Conservation (phyloP, 78 protist species). For the Neovahlkampfia damariscottae region DNA sequence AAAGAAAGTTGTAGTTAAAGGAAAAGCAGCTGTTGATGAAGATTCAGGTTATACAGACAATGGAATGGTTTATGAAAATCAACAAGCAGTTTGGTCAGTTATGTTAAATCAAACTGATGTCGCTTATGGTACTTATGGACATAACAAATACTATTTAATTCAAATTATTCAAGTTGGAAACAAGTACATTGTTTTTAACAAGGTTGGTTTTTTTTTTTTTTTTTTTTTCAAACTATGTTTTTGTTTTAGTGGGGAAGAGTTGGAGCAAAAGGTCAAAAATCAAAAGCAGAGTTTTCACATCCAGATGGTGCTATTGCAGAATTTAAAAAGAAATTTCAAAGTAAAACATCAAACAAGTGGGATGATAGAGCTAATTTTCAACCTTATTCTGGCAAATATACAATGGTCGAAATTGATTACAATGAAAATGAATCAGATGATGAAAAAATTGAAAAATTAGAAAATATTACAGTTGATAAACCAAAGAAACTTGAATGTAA, state of each 20-base stretch:
- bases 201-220: no score
- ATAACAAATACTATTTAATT: conserved; percentile 67
- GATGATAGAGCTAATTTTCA: conserved; percentile 15
- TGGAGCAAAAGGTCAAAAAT: conserved; percentile 7
- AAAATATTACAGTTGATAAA: neutral
- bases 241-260: conserved; percentile 77
- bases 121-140: conserved; percentile 6
- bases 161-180: conserved; percentile 51
- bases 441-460: conserved; percentile 1
- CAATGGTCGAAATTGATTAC: conserved; percentile 49
- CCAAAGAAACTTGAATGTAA: neutral
- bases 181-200: conserved; percentile 32
- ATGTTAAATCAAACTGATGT: conserved; percentile 67
- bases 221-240: no score
- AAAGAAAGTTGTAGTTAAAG: conserved; percentile 5
- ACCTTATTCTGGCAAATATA: conserved; percentile 38
- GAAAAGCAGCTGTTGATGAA: conserved; percentile 49
- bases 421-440: neutral
- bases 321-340: conserved; percentile 25
- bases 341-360: conserved; percentile 47
- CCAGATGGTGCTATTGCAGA: neutral
- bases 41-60: neutral
- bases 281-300: neutral
- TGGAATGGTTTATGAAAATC: conserved; percentile 44
- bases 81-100: conserved; percentile 35